Conservation (phyloP, 306 rosid species). For the Cucumis cinereus region DNA sequence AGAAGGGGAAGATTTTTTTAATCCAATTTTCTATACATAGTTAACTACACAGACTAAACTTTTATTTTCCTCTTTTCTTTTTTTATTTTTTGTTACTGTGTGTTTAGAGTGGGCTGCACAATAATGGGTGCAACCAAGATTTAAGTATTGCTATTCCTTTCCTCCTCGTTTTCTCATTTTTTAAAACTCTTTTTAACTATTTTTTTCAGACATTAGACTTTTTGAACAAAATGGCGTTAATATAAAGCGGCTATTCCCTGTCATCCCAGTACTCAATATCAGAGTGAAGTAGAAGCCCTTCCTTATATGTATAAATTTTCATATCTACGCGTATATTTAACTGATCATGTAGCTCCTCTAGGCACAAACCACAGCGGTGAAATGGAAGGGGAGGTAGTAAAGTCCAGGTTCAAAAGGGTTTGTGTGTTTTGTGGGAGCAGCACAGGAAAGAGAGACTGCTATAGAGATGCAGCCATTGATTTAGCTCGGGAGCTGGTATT, state of each 20-base stretch:
- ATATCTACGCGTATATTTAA: background rate
- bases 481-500: slow-evolving; percentile 41
- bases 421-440: slow-evolving; percentile 58
- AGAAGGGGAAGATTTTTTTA: background rate
- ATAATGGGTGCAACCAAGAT: no score
- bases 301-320: background rate
- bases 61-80: no score
- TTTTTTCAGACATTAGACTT: background rate
- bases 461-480: slow-evolving; percentile 43
- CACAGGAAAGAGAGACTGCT: slow-evolving; percentile 33
- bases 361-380: background rate
- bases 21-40: no score
- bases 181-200: background rate
- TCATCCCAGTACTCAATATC: background rate
- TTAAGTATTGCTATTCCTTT: background rate
- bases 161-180: background rate
- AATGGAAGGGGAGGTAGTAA: slow-evolving; percentile 25
- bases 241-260: background rate
- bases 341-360: slow-evolving; percentile 7
- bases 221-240: background rate
- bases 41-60: background rate
- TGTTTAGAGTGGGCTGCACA: no score
- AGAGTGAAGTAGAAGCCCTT: background rate
- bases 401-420: slow-evolving; percentile 34
- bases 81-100: no score